Percentiles rank a stretch among this genome's conserved stretches.
These are phyloP conservation scores for Nyctanthes arbortristis DNA, from an alignment of 257 asterid genomes.

Conservation along the genomic window DNA sequence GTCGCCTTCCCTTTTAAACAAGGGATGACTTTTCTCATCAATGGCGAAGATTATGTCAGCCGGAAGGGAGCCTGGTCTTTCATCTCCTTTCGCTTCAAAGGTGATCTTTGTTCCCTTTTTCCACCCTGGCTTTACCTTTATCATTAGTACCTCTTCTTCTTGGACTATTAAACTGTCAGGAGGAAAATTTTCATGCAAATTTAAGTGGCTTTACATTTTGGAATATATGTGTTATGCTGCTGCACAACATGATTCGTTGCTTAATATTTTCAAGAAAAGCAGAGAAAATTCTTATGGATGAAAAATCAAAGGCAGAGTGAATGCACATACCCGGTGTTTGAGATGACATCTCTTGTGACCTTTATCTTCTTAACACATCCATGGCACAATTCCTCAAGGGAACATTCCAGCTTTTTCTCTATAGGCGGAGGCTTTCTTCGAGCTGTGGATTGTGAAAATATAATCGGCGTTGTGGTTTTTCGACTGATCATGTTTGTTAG, in stretches of 20 bases:
- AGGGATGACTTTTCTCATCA: conserved; percentile 70
- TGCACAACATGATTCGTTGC: neutral
- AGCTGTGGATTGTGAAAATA: conserved; percentile 42
- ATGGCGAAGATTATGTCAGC: conserved; percentile 81
- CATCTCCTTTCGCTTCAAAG: conserved; percentile 94
- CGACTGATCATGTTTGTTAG: conserved; percentile 27
- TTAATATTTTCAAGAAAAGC: neutral
- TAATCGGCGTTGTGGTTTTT: conserved; percentile 34
- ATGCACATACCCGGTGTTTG: conserved; percentile 41
- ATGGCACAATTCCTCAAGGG: conserved; percentile 47
- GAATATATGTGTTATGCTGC: neutral
- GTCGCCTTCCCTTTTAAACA: conserved; percentile 65
- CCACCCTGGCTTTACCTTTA: conserved; percentile 90
- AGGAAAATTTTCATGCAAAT: neutral
- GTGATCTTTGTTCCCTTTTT: conserved; percentile 84
- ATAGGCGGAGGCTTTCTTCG: conserved; percentile 39
- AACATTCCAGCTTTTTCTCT: conserved; percentile 42
- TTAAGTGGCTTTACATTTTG: neutral
- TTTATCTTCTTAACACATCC: conserved; percentile 44
- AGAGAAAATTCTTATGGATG: neutral
- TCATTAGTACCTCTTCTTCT: conserved; percentile 73
- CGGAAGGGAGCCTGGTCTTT: conserved; percentile 70
- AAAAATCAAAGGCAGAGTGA: neutral
- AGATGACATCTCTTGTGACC: conserved; percentile 47
- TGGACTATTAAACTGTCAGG: conserved; percentile 55